Percentiles rank a stretch among this genome's conserved stretches.
Conservation (phyloP, 2,329 filamentous ascomycete genomes). For the Exophiala bonariae region DNA sequence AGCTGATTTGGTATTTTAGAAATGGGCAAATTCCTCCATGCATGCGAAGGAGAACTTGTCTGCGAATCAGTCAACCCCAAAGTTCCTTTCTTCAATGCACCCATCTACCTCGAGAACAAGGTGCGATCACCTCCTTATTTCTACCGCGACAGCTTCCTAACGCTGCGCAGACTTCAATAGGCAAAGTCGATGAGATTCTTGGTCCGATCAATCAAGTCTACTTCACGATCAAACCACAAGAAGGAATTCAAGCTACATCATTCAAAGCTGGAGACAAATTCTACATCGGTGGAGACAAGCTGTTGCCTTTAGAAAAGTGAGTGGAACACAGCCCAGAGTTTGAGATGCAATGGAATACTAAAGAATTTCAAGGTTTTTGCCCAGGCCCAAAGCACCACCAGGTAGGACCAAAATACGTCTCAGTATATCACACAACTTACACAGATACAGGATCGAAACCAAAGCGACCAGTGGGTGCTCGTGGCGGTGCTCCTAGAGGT, state of each 20-base stretch:
- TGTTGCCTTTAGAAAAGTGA: slow-evolving; percentile 84
- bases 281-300: slow-evolving; percentile 92
- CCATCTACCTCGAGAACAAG: slow-evolving; percentile 99
- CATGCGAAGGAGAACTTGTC: slow-evolving; percentile 96
- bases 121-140: slow-evolving; percentile 42
- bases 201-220: slow-evolving; percentile 97
- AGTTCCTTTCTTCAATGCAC: slow-evolving; percentile 98
- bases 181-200: slow-evolving; percentile 97
- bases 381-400: slow-evolving; percentile 77
- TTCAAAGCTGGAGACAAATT: slow-evolving; percentile 98
- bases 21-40: slow-evolving; percentile 92
- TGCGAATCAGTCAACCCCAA: slow-evolving; percentile 94
- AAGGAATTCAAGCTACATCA: slow-evolving; percentile 89
- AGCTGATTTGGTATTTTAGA: slow-evolving; percentile 55
- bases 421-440: slow-evolving; percentile 4
- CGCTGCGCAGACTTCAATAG: slow-evolving; percentile 68
- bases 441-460: slow-evolving; percentile 55
- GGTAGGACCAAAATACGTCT: slow-evolving; percentile 41
- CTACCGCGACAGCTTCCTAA: slow-evolving; percentile 1
- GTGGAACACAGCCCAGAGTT: slow-evolving; percentile 18
- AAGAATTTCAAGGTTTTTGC: slow-evolving; percentile 67
- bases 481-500: slow-evolving; percentile 39
- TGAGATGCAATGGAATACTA: slow-evolving; percentile 21
- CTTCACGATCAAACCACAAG: slow-evolving; percentile 96
- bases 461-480: slow-evolving; percentile 40